Base-by-base conservation (phyloP, 331 rosid species). In the Arachis monticola region DNA sequence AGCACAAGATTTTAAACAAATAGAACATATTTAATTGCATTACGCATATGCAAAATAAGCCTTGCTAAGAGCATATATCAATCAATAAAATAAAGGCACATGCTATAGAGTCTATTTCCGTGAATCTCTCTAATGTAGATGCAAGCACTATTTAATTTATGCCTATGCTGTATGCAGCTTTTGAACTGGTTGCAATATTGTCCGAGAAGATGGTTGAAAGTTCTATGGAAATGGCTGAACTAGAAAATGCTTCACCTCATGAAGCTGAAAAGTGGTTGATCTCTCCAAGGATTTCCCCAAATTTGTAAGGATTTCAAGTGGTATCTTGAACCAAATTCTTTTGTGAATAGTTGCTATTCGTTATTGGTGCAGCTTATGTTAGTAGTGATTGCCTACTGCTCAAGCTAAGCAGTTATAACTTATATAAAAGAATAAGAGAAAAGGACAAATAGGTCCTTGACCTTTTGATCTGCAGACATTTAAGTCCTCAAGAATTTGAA, bases 161-260 rank as follows among this genome's bases (percentile, higher is more conserved):
- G 80, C 74, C 52, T 80, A 45, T 65, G 74, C 77, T 81, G 58
- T 82, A 55, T 76, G 76, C 93, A 94, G 99, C 96, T 82, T 92
- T 94, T 85, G 91, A 94, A 77, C 80, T 92, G 84, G 83, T 86
- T 70, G 80, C 93, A 76, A 77, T 81, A 71, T 92, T 93, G 97
- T 83, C 93, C 66, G 99, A 92, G 84, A 88, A 88, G 81, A 83
- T 85, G 87, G 79, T 90, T 63, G 96, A 90, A 79, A 92, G 75
- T 88, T 92, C 99, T 72, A 72, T 90, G 86, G 95, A 88, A 82
- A 94, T 94, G 99, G 99, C 99, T 67, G 99, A 90, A 83, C 65
- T 94, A 86, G 99, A 94, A 92, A 94, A 94, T 78, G 83, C 79
- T 77, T 88, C 97, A 9, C 97, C 99, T 67, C 87, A 88, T 72